Evolutionary conservation across 2,329 filamentous ascomycete species (phyloP).

Genomic region (Pseudogymnoascus sp.): DNA sequence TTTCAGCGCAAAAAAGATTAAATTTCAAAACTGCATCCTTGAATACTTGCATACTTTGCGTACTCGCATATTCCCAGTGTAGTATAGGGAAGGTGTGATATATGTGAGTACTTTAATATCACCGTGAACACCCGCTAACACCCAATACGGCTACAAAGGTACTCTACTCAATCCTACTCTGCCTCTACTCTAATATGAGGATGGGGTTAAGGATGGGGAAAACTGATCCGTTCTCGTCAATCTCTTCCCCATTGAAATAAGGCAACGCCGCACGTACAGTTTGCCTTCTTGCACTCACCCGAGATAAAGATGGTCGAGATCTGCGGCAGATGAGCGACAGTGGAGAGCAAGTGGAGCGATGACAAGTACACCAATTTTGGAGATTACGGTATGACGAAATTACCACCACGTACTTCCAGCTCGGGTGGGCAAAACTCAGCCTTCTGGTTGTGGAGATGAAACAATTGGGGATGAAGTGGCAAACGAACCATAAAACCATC

Average conservation of each 20-base stretch:
- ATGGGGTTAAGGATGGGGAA: slow-evolving; percentile 7
- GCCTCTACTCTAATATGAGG: background rate
- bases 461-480: background rate
- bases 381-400: slow-evolving; percentile 8
- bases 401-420: background rate
- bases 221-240: slow-evolving; percentile 5
- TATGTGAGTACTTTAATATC: background rate
- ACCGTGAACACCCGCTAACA: background rate
- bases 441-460: background rate
- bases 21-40: background rate
- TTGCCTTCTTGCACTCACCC: background rate
- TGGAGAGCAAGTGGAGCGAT: slow-evolving; percentile 8
- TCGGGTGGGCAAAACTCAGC: slow-evolving; percentile 1
- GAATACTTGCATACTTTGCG: background rate
- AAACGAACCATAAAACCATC: background rate
- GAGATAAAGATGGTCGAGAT: slow-evolving; percentile 8
- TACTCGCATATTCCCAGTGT: background rate
- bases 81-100: background rate
- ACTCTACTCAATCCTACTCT: background rate
- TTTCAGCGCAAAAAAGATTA: background rate
- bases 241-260: slow-evolving; percentile 7
- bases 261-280: slow-evolving; percentile 1
- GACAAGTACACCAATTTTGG: slow-evolving; percentile 7
- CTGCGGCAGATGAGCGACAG: slow-evolving; percentile 6
- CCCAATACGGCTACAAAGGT: background rate